Percentiles rank a stretch among this genome's conserved stretches.
These are phyloP conservation scores for Suillus subaureus DNA, from an alignment of 768 basidiomycete species.

Conservation along the genomic window DNA sequence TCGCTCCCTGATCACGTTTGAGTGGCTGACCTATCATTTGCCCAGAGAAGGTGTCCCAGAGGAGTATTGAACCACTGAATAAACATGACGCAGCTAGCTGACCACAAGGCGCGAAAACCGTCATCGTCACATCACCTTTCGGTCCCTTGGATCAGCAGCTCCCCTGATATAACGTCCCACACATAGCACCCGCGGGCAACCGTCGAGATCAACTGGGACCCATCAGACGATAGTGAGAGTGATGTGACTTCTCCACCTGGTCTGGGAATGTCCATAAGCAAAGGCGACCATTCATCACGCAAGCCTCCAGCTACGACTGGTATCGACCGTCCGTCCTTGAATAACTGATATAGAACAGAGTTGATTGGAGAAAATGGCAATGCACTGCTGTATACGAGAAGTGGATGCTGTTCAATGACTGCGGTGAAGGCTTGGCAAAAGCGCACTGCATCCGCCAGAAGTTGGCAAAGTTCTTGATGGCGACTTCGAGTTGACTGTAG, in stretches of 20 bases:
- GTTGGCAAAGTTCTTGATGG: slow-evolving; percentile 20
- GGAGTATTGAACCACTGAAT: slow-evolving; percentile 19
- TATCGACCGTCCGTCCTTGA: slow-evolving; percentile 26
- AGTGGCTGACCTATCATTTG: slow-evolving; percentile 19
- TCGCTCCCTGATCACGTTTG: slow-evolving; percentile 19
- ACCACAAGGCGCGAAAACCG: slow-evolving; percentile 33
- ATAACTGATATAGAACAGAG: slow-evolving; percentile 26
- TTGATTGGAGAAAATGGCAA: slow-evolving; percentile 34
- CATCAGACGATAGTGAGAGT: slow-evolving; percentile 30
- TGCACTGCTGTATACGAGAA: slow-evolving; percentile 33
- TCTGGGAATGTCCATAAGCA: slow-evolving; percentile 31
- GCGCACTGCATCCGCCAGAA: slow-evolving; percentile 30
- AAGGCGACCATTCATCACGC: slow-evolving; percentile 33
- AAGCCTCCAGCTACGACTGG: slow-evolving; percentile 31
- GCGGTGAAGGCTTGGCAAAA: slow-evolving; percentile 34
- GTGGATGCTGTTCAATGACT: slow-evolving; percentile 35
- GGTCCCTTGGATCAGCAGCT: slow-evolving; percentile 21
- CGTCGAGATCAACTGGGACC: slow-evolving; percentile 31
- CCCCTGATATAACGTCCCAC: slow-evolving; percentile 32
- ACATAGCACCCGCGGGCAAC: slow-evolving; percentile 20
- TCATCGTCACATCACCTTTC: slow-evolving; percentile 16
- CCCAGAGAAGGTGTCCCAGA: slow-evolving; percentile 31
- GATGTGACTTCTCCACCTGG: slow-evolving; percentile 18
- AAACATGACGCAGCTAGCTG: slow-evolving; percentile 28
- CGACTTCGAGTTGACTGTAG: slow-evolving; percentile 16